Evolutionary conservation across 371 early-diverging fungal species (phyloP).

Genomic region (Actinomortierella wolfii): DNA sequence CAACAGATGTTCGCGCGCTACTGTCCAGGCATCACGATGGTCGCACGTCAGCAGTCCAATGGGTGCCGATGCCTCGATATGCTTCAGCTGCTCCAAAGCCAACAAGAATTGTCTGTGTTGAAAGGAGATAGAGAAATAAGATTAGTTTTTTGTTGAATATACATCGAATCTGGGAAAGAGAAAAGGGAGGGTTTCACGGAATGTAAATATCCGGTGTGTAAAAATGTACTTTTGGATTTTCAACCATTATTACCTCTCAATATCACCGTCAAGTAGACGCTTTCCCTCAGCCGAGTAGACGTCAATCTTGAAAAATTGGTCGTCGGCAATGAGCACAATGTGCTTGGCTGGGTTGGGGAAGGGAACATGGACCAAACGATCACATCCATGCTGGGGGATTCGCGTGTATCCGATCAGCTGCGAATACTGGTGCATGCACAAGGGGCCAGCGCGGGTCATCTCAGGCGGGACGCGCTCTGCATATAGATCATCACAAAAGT

Average conservation of each 20-base stretch:
- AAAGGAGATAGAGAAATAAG: too few relatives aligned
- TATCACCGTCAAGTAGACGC: slow-evolving; percentile 62
- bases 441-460: slow-evolving; percentile 53
- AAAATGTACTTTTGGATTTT: background rate
- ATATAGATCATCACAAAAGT: slow-evolving; percentile 75
- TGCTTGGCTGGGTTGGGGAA: slow-evolving; percentile 61
- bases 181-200: background rate
- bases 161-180: background rate
- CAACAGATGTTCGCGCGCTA: slow-evolving; percentile 64
- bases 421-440: slow-evolving; percentile 89
- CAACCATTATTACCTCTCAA: slow-evolving; percentile 82
- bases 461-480: slow-evolving; percentile 61
- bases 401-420: slow-evolving; percentile 80
- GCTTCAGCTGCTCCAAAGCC: slow-evolving; percentile 53
- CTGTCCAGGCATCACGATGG: slow-evolving; percentile 85
- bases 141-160: background rate
- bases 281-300: slow-evolving; percentile 57
- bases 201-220: too few relatives aligned
- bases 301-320: slow-evolving; percentile 80
- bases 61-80: slow-evolving; percentile 54
- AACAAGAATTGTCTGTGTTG: slow-evolving; percentile 45
- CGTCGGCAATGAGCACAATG: slow-evolving; percentile 72
- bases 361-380: slow-evolving; percentile 55
- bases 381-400: slow-evolving; percentile 75
- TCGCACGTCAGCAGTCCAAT: slow-evolving; percentile 83